Evolutionary conservation across 768 basidiomycete species (phyloP).

Genomic region (Boletus rubroflammeus): DNA sequence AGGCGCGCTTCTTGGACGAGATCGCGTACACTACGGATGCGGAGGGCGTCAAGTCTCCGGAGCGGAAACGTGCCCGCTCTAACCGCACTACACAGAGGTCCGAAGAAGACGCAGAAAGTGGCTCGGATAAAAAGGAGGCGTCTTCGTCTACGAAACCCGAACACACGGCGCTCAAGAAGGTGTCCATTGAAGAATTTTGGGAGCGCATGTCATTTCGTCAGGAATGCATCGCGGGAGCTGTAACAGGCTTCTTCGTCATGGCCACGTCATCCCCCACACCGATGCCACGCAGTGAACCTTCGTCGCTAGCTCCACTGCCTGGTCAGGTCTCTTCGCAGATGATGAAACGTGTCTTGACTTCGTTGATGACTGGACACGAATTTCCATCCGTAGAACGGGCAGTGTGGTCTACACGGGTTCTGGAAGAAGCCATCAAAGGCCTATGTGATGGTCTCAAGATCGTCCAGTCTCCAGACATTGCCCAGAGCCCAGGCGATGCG

Average conservation of each 20-base stretch:
- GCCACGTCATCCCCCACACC: slow-evolving; percentile 38
- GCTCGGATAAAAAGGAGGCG: slow-evolving; percentile 28
- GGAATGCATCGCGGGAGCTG: slow-evolving; percentile 85
- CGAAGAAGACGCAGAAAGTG: slow-evolving; percentile 26
- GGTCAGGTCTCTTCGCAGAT: slow-evolving; percentile 66
- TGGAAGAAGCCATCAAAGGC: slow-evolving; percentile 66
- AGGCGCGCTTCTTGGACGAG: slow-evolving; percentile 90
- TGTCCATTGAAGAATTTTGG: slow-evolving; percentile 85
- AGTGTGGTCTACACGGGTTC: slow-evolving; percentile 62
- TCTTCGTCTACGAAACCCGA: slow-evolving; percentile 29
- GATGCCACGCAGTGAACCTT: slow-evolving; percentile 24
- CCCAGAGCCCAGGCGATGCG: slow-evolving; percentile 20
- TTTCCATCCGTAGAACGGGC: slow-evolving; percentile 68
- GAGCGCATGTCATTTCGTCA: slow-evolving; percentile 95
- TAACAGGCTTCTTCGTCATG: slow-evolving; percentile 91
- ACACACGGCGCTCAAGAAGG: slow-evolving; percentile 54
- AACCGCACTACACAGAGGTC: not conserved
- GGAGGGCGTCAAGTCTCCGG: slow-evolving; percentile 56
- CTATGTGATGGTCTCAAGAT: slow-evolving; percentile 62
- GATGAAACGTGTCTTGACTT: slow-evolving; percentile 64
- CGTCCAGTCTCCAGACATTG: slow-evolving; percentile 14
- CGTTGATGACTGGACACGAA: slow-evolving; percentile 71
- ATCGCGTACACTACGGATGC: slow-evolving; percentile 70
- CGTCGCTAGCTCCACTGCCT: slow-evolving; percentile 47
- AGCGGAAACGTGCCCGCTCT: slow-evolving; percentile 53